These are phyloP conservation scores for Bisporella sp. DNA, from an alignment of 2,329 filamentous ascomycete genomes.

Conservation along the genomic window DNA sequence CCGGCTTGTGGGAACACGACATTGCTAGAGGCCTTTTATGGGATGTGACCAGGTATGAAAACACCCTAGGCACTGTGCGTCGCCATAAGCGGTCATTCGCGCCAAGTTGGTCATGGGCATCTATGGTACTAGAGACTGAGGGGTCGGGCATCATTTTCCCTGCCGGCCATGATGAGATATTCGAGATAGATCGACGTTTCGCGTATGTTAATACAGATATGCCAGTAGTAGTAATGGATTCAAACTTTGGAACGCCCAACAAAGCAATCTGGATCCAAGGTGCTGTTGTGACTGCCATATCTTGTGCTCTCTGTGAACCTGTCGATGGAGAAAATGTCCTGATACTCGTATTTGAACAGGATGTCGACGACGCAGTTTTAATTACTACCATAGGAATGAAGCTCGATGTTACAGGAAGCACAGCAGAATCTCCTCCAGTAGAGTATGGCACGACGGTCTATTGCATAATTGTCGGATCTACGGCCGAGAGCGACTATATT, in stretches of 20 bases:
- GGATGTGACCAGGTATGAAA: not conserved
- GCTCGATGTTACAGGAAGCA: not conserved
- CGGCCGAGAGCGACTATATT: not conserved
- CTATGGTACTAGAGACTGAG: not conserved
- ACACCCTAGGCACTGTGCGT: not conserved
- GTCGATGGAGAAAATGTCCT: not conserved
- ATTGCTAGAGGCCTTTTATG: slow-evolving; percentile 1
- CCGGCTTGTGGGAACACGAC: slow-evolving; percentile 1
- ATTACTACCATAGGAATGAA: slow-evolving; percentile 1
- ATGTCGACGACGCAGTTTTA: not conserved
- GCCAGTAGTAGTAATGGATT: too few relatives aligned
- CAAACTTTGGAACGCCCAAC: not conserved
- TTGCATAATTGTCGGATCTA: not conserved
- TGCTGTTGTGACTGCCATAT: not conserved
- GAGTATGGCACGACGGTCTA: not conserved
- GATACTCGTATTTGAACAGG: slow-evolving; percentile 1
- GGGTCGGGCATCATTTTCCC: slow-evolving; percentile 1
- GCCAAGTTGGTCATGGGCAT: slow-evolving; percentile 8
- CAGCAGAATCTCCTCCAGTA: not conserved
- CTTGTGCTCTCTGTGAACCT: not conserved
- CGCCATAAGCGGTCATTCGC: not conserved
- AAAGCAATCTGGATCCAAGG: not conserved
- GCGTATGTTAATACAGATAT: too few relatives aligned
- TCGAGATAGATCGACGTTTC: not conserved
- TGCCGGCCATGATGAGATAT: slow-evolving; percentile 1